Evolutionary conservation across 257 asterid genomes (phyloP).

Genomic region (Penstemon eatonii): DNA sequence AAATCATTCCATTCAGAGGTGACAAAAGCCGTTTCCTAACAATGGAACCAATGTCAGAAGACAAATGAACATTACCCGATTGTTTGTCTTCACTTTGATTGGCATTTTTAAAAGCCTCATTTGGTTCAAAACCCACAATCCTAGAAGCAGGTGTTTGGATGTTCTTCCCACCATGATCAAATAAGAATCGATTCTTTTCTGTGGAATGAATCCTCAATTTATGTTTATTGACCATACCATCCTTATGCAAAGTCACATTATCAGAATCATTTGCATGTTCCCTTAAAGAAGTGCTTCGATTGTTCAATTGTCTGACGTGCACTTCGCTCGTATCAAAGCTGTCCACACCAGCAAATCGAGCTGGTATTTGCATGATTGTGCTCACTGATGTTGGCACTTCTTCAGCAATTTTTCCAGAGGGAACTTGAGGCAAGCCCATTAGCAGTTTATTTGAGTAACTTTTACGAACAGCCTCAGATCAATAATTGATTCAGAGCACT

Average conservation of each 20-base stretch:
- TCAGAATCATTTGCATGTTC: slow-evolving; percentile 47
- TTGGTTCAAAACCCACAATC: slow-evolving; percentile 78
- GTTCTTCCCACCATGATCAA: slow-evolving; percentile 44
- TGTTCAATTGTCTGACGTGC: slow-evolving; percentile 38
- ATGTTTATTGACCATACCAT: slow-evolving; percentile 45
- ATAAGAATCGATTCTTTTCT: slow-evolving; percentile 39
- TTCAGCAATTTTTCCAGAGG: slow-evolving; percentile 56
- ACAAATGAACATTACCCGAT: slow-evolving; percentile 29
- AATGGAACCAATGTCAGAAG: slow-evolving; percentile 35
- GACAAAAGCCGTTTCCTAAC: slow-evolving; percentile 69
- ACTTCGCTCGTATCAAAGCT: slow-evolving; percentile 56
- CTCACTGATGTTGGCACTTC: slow-evolving; percentile 56
- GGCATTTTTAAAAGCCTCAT: slow-evolving; percentile 24
- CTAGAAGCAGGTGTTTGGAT: slow-evolving; percentile 67
- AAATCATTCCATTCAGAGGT: slow-evolving; percentile 58
- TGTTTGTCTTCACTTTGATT: slow-evolving; percentile 36
- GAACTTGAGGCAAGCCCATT: slow-evolving; percentile 85
- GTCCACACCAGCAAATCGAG: slow-evolving; percentile 44
- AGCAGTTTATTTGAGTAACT: slow-evolving; percentile 15
- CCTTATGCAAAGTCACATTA: slow-evolving; percentile 45
- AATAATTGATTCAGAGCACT: slow-evolving; percentile 19
- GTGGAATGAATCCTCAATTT: slow-evolving; percentile 52
- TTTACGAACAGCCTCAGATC: slow-evolving; percentile 16
- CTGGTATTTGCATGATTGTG: slow-evolving; percentile 50
- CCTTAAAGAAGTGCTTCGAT: slow-evolving; percentile 45